A percentile compares a stretch with the other conserved stretches of the same genome.
These are phyloP conservation scores for Phytophthora pini DNA, from an alignment of 352 stramenopile genomes.

Conservation along the genomic window DNA sequence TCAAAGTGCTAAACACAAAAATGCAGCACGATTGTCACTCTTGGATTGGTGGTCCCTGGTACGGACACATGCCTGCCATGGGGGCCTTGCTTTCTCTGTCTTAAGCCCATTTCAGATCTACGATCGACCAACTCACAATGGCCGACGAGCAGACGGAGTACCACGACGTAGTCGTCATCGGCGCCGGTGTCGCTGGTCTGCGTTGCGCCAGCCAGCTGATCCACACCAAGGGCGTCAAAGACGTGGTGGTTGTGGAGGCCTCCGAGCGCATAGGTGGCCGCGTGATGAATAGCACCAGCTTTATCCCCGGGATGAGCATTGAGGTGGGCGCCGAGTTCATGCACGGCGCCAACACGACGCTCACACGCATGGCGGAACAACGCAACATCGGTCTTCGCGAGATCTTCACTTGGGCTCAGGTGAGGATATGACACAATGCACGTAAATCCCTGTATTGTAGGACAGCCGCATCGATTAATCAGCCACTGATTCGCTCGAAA, in stretches of 20 bases:
- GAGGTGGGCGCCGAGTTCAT: slow-evolving; percentile 81
- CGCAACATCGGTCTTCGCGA: slow-evolving; percentile 73
- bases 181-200: slow-evolving; percentile 69
- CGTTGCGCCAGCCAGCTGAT: slow-evolving; percentile 71
- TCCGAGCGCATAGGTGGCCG: slow-evolving; percentile 68
- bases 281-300: slow-evolving; percentile 65
- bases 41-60: slow-evolving; percentile 36
- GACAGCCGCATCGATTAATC: slow-evolving; percentile 87
- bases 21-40: slow-evolving; percentile 22
- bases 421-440: slow-evolving; percentile 27
- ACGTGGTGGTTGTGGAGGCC: slow-evolving; percentile 83
- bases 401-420: slow-evolving; percentile 89
- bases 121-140: slow-evolving; percentile 9
- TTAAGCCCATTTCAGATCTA: slow-evolving; percentile 28
- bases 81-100: background rate
- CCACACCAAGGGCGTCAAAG: slow-evolving; percentile 54
- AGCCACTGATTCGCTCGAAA: slow-evolving; percentile 72
- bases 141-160: slow-evolving; percentile 31
- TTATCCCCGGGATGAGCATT: slow-evolving; percentile 76
- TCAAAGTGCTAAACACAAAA: slow-evolving; percentile 31
- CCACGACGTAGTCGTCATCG: slow-evolving; percentile 76
- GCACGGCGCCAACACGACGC: slow-evolving; percentile 79
- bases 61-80: too few relatives aligned
- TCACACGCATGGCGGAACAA: slow-evolving; percentile 72
- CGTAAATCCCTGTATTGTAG: slow-evolving; percentile 7